Base-by-base conservation (phyloP, 768 basidiomycete genomes). In the Tylopilus vinaceipallidus region DNA sequence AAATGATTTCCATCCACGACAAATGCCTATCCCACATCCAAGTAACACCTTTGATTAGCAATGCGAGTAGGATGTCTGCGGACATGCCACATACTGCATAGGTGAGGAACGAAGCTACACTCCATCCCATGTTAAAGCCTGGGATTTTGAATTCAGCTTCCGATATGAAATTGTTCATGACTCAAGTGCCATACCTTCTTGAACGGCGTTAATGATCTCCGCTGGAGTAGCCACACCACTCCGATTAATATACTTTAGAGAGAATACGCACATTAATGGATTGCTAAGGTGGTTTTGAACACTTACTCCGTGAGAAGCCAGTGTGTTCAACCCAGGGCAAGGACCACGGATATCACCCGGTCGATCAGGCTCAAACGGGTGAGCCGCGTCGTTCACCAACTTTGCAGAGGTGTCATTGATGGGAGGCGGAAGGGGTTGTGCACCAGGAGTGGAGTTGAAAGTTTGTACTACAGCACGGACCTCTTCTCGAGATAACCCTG, bases 271-370 rank as follows among this genome's bases (percentile, higher is more conserved):
- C n/a, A n/a, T n/a, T n/a, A n/a, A n/a, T n/a, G n/a, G n/a, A n/a
- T n/a, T n/a, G n/a, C n/a, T n/a, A n/a, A n/a, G n/a, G n/a, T n/a
- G n/a, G n/a, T n/a, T n/a, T 14, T 6, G 17, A 26, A 38, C 9
- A 45, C 62, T 55, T 27, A 61, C 62, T 14, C 62, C 62, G 9
- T 62, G 59, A 55, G 55, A 53, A 26, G 61, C 58, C 4, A 62
- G 39, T 10, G 62, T 61, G 27, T 64, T 64, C 46, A 62, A 34
- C 43, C 58, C 61, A 0, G 61, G 56, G 22, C 53, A 64, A 13
- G 62, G 59, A 3, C 61, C 61, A 40, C 61, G 62, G 17, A 64
- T 50, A 13, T 64, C 56, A 22, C 53, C 50, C 14, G 58, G 49
- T 26, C 0, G 35, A 23, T 45, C 42, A 10, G 47, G 45, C 11